A percentile compares a stretch with the other conserved stretches of the same genome.
phyloP scores from a whole-genome alignment of 306 rosid species.

The Vigna hirtella region DNA sequence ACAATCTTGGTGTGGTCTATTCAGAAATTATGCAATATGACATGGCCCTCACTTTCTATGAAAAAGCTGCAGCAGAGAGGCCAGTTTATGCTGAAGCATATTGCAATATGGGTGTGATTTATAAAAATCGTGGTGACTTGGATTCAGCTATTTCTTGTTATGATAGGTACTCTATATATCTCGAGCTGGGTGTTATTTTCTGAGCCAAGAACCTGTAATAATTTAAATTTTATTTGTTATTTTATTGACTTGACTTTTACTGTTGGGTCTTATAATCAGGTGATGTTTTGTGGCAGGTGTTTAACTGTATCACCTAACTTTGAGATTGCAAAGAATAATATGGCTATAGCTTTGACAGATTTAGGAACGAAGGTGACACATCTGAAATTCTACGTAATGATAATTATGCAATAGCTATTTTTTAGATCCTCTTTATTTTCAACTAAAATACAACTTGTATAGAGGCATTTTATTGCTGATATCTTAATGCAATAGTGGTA shows the following conservation, averaged over 20 bases:
- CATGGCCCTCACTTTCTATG: conserved; percentile 89
- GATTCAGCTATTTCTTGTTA: conserved; percentile 97
- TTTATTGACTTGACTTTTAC: conserved; percentile 19
- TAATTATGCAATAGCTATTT: conserved; percentile 1
- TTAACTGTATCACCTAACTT: conserved; percentile 97
- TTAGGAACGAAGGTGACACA: conserved; percentile 92
- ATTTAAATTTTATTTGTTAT: background rate
- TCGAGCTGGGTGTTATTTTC: conserved; percentile 5
- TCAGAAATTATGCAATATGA: conserved; percentile 99
- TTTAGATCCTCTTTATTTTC: background rate
- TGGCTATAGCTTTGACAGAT: conserved; percentile 99
- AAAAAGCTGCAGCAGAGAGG: conserved; percentile 96
- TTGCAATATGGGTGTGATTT: conserved; percentile 99
- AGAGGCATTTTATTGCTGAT: conserved; percentile 10
- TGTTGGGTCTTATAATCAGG: conserved; percentile 30
- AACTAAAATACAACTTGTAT: background rate
- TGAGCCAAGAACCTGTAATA: conserved; percentile 28
- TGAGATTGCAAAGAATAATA: conserved; percentile 98
- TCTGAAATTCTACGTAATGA: background rate
- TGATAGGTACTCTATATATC: conserved; percentile 72
- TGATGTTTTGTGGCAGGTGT: conserved; percentile 71
- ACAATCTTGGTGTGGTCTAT: conserved; percentile 98
- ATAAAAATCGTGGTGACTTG: conserved; percentile 93
- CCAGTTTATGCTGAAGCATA: conserved; percentile 99
- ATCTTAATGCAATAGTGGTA: background rate